Evolutionary conservation across 2,329 filamentous ascomycete genomes (phyloP), one percentile per base, ranked within the genome.

Genomic region (Kalaharituber pfeilii): DNA sequence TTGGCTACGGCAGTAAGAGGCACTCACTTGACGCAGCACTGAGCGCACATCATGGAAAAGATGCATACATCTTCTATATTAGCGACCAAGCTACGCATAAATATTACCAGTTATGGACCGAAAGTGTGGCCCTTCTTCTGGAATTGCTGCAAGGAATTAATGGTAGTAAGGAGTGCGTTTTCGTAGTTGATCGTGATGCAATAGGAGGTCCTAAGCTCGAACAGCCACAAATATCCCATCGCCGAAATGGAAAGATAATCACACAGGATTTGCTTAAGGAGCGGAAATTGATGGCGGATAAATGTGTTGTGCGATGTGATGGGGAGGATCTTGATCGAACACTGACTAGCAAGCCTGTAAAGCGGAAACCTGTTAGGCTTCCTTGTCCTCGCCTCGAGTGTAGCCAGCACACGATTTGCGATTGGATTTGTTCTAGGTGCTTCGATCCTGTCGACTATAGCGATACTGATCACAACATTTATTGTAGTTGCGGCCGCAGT

Each of bases 401-500:
- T 51, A 52, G 58, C 26, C n/a, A n/a, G n/a, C 30, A 49, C 13
- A 53, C 42, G 3, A 50, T 20, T 13, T 11, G 33, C 18, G 55
- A 62, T 9, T 65, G 60, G 65, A 52, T 63, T 8, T 67, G 66
- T 45, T 60, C 57, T 2, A 25, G 29, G 5, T 68, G 66, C 52
- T n/a, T 58, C 24, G 56, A 52, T n/a, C 56, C 59, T 3, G 51
- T 67, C 24, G 62, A 66, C 45, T 67, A 60, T 59, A 63, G 66
- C 36, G 62, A 57, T 42, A 25, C 9, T n/a, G 66, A 22, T 22
- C 26, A 62, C 2, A 64, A 60, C 25, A 44, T 71, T 9, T 70
- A 70, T 56, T 71, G 69, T 44, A 64, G 67, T n/a, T 71, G 69
- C 51, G 69, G 69, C 0, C 60, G 65, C 3, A 62, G 56, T 5